Base-by-base conservation (phyloP, 257 asterid genomes). In the Solanum bulbocastanum region DNA sequence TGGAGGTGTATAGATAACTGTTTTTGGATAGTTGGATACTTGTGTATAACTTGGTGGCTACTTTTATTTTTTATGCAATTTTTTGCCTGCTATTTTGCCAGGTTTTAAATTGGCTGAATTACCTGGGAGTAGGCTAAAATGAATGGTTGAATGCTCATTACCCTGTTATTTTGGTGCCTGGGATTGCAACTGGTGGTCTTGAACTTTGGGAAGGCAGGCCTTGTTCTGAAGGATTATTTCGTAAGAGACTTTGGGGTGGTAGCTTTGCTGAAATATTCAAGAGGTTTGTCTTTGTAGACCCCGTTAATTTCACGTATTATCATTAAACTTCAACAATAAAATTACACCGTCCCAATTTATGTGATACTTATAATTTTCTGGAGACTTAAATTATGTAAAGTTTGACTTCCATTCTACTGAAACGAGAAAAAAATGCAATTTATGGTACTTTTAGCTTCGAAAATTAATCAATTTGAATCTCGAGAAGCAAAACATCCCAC, bases 141-240 rank as follows among this genome's bases (percentile, higher is more conserved):
- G 91, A 91, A 5, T 96, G 96, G 13, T 46, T 94, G 62, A 68
- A 91, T 18, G 93, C 95, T 1, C 87, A 76, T 66, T 98, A 96
- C 86, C 98, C 99, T n/a, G 93, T 96, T 10, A 95, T 96, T 68
- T 87, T 96, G 89, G 96, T 95, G 79, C 98, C 98, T 46, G 98
- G 98, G 87, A 94, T 95, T 91, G 94, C 95, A 87, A 95, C 98
- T 27, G 98, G 98, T 2, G 98, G 98, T 9, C 96, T 96, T 14
- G 99, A 95, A 94, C 96, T 96, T 7, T 95, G 99, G 99, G 98
- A 96, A 89, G 98, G 99, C 18, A 83, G 92, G 89, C 98, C 99
- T 9, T 96, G 98, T 88, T 90, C 96, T 15, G 89, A 95, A 6
- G 98, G 96, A 74, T 93, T 96, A 33, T 96, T 95, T 74, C 93